Base-by-base conservation (phyloP, 2,329 filamentous ascomycete genomes). In the Ceratocystis albifundus region DNA sequence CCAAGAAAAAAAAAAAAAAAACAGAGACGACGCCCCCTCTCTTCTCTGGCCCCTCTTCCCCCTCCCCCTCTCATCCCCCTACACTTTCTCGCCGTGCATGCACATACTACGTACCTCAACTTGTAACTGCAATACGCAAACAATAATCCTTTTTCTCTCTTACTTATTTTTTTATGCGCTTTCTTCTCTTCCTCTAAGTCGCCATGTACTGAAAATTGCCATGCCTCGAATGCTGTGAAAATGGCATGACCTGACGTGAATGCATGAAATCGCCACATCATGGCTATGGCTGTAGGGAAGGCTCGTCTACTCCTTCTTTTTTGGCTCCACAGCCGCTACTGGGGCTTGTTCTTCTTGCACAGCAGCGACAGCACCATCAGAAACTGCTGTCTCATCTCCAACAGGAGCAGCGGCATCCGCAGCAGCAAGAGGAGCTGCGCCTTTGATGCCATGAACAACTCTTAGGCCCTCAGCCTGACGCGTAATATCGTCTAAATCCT, bases 401-500 rank as follows among this genome's bases (percentile, higher is more conserved):
- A 20, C 28, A 59, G 55, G 17, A 45, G 44, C 50, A 57, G 22
- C 48, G 32, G 46, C 46, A 46, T 30, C 61, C 55, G 64, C 48
- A 41, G 30, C 57, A 55, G 62, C 32, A 50, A 61, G 62, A 17
- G 45, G 59, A 59, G 15, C 55, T 36, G 6, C 28, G 8, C 75
- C 76, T 71, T 78, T 77, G 70, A 80, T 76, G 46, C 79, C 79
- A 69, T 77, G 75, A 22, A 79, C 78, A 5, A 80, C 78, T 69
- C 75, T 75, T 50, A 80, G 73, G 28, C 78, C 78, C 70, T 78
- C 77, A 17, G 78, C 78, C 66, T 75, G 74, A 67, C 72, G 72
- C 2, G 76, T 75, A 68, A 80, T 73, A 22, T 75, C 72, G 66
- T 81, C 79, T 45, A 80, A 71, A 70, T 76, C 74, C 63, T 75